Conservation (phyloP, 176 grass and related monocot species). For the Hsuehochloa calcarea region DNA sequence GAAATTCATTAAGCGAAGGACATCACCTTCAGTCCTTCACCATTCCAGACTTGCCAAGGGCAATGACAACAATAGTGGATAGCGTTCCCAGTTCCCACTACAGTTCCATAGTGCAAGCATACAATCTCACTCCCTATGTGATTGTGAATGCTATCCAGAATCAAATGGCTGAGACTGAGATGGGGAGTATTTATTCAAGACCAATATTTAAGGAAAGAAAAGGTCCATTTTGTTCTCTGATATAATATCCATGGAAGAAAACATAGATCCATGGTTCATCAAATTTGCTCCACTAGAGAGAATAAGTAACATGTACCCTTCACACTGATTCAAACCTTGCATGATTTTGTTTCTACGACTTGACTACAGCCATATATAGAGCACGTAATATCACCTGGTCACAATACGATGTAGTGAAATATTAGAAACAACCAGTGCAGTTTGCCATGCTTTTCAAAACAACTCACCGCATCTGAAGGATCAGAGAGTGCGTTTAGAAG, state of each 20-base stretch:
- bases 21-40: background rate
- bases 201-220: background rate
- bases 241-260: background rate
- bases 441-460: slow-evolving; percentile 27
- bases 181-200: slow-evolving; percentile 3
- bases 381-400: slow-evolving; percentile 9
- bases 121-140: background rate
- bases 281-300: slow-evolving; percentile 13
- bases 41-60: background rate
- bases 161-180: background rate
- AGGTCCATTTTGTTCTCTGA: background rate
- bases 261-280: background rate
- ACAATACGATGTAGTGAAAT: slow-evolving; percentile 3
- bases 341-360: slow-evolving; percentile 22
- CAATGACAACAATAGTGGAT: background rate
- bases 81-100: background rate
- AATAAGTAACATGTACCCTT: slow-evolving; percentile 18
- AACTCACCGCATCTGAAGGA: slow-evolving; percentile 82
- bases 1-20: background rate
- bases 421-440: slow-evolving; percentile 10
- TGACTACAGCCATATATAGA: background rate
- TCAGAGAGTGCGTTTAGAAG: slow-evolving; percentile 92
- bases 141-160: background rate
- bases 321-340: background rate
- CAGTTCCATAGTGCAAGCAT: background rate